Base-by-base conservation (phyloP, 176 grass and related monocot species). In the Avena insularis region DNA sequence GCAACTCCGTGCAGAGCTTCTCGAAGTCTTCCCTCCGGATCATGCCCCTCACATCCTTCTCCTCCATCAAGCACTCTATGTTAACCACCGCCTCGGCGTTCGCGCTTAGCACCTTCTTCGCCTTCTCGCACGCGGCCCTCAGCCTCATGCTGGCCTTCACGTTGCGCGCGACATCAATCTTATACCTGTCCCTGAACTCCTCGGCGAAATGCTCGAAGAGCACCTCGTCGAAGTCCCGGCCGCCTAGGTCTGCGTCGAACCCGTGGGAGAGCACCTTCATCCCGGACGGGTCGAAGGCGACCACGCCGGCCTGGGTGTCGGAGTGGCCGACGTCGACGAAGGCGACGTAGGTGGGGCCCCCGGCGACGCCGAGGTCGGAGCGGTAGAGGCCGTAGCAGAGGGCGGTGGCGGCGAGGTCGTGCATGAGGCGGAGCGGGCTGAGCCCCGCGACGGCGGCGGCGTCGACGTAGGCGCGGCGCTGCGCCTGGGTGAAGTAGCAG, bases 31-130 rank as follows among this genome's bases (percentile, higher is more conserved):
- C 97, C 69, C 97, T 88, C 46, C 89, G 90, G 61, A 99, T 93
- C 66, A 90, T 80, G 40, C 97, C 97, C 74, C 87, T 96, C 47
- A 96, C 94, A 77, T 99, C 97, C 81, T 94, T 99, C 90, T 99
- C 97, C 92, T 99, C 97, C 92, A 99, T 94, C 55, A 99, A 78
- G 56, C 97, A 99, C 63, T 99, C 97, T 3, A 99, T 96, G 86
- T 87, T 96, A 9, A 99, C 33, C 8, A 93, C 89, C 0, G 94
- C 92, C 51, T 96, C 94, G 0, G 91, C 80, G 35, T 99, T 96
- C 0, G 94, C 97, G 33, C 97, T 99, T 0, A 99, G 80, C 43
- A 99, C 89, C 86, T 93, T 99, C 87, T 99, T 99, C 1, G 95
- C 87, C 63, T 99, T 99, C 92, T 99, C 97, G 27, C 97, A 99